A percentile compares a stretch with the other conserved stretches of the same genome.
Evolutionary conservation across 148 eudicot species (phyloP).

Genomic region (Polygonum maritimum): DNA sequence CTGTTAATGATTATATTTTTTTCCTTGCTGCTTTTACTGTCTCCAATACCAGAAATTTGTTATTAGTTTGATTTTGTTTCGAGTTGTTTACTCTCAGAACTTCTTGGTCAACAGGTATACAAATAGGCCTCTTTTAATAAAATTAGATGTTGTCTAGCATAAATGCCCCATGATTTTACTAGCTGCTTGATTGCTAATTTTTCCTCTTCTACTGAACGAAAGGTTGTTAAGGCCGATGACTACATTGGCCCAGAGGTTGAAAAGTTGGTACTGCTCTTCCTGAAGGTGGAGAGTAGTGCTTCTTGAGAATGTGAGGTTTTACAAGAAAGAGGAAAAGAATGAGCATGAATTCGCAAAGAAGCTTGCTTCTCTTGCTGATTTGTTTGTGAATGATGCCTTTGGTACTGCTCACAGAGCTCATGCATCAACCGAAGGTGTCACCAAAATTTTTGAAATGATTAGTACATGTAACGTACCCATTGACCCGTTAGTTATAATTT

Average conservation of each 20-base stretch:
- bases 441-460: constrained; percentile 84
- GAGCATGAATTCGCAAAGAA: constrained; percentile 92
- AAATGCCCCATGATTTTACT: not conserved
- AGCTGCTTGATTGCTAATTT: constrained; percentile 7
- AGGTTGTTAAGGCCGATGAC: constrained; percentile 92
- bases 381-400: constrained; percentile 88
- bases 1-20: too few species aligned
- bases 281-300: constrained; percentile 84
- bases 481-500: too few species aligned
- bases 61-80: too few species aligned
- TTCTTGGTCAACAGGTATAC: constrained; percentile 74
- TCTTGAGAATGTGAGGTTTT: constrained; percentile 85
- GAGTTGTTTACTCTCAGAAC: constrained; percentile 77
- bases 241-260: constrained; percentile 87
- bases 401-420: constrained; percentile 97
- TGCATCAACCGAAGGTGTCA: constrained; percentile 92
- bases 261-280: constrained; percentile 72
- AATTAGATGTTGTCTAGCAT: not conserved
- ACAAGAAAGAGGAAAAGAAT: constrained; percentile 90
- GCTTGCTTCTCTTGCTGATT: constrained; percentile 88
- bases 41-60: too few species aligned
- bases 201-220: not conserved
- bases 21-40: too few species aligned
- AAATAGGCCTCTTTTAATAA: constrained; percentile 5
- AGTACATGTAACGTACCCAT: too few species aligned